Evolutionary conservation across 176 grass and related monocot genomes (phyloP).

Genomic region (Ampelocalamus luodianensis): DNA sequence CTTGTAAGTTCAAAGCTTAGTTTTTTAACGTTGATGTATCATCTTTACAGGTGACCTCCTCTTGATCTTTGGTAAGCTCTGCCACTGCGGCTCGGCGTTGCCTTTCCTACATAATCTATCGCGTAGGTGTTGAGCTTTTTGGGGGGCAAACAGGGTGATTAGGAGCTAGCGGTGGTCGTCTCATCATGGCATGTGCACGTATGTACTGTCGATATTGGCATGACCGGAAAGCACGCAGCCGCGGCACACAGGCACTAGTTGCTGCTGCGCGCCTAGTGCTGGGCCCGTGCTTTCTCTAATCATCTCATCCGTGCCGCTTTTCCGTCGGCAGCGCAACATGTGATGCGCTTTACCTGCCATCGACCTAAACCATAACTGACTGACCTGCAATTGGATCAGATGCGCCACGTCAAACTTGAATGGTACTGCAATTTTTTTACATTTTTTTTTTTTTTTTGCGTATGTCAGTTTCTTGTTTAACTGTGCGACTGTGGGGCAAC

Average conservation of each 20-base stretch:
- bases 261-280: not conserved
- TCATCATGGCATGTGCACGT: not conserved
- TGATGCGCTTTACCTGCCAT: constrained; percentile 21
- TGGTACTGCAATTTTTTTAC: no score
- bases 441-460: no score
- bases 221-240: not conserved
- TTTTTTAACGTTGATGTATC: no score
- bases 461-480: no score
- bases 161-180: not conserved
- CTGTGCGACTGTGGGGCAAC: no score
- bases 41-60: no score
- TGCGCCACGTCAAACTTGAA: no score
- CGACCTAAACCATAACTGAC: constrained; percentile 41
- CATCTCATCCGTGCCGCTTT: constrained; percentile 7
- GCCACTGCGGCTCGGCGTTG: not conserved
- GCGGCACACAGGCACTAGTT: not conserved
- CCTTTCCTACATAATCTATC: not conserved
- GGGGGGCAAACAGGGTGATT: not conserved
- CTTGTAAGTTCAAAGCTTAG: no score
- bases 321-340: not conserved
- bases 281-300: not conserved
- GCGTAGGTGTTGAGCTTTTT: not conserved
- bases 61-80: no score
- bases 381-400: no score
- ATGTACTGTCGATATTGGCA: not conserved